phyloP scores from a whole-genome alignment of 139 green algal genomes.

The Parachlorella kessleri region DNA sequence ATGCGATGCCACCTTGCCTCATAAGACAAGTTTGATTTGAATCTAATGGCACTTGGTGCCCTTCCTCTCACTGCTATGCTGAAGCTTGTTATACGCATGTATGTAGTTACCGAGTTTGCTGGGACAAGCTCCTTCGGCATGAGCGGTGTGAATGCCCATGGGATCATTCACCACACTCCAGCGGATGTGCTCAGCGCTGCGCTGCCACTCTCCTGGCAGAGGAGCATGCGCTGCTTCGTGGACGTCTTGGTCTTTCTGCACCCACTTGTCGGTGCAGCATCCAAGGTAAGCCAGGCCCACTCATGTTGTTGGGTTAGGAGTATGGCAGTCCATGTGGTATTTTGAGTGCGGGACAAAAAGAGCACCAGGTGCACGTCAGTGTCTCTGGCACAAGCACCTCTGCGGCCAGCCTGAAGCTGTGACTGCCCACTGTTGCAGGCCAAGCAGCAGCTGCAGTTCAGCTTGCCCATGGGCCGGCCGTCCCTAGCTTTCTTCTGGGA shows the following conservation, averaged over 20 bases:
- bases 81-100: neutral
- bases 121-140: conserved; percentile 89
- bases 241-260: conserved; percentile 53
- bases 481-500: conserved; percentile 69
- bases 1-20: too few relatives aligned
- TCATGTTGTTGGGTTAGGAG: too few relatives aligned
- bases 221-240: conserved; percentile 12
- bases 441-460: conserved; percentile 47
- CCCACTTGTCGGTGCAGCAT: conserved; percentile 44
- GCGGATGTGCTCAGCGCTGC: neutral
- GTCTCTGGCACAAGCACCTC: too few relatives aligned
- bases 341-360: too few relatives aligned
- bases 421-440: conserved; percentile 31
- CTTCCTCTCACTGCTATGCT: too few relatives aligned
- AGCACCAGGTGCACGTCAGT: too few relatives aligned
- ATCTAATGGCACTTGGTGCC: too few relatives aligned
- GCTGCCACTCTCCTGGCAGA: neutral
- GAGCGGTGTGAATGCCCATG: conserved; percentile 86
- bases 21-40: too few relatives aligned
- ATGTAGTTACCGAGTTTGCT: conserved; percentile 3
- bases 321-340: too few relatives aligned
- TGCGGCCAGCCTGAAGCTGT: too few relatives aligned
- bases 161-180: conserved; percentile 41
- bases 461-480: conserved; percentile 31
- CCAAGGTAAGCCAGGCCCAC: conserved; percentile 20